Percentiles rank a stretch among this genome's conserved stretches.
These are phyloP conservation scores for Aspergillus sojae DNA, from an alignment of 2,329 filamentous ascomycete species.

Conservation along the genomic window DNA sequence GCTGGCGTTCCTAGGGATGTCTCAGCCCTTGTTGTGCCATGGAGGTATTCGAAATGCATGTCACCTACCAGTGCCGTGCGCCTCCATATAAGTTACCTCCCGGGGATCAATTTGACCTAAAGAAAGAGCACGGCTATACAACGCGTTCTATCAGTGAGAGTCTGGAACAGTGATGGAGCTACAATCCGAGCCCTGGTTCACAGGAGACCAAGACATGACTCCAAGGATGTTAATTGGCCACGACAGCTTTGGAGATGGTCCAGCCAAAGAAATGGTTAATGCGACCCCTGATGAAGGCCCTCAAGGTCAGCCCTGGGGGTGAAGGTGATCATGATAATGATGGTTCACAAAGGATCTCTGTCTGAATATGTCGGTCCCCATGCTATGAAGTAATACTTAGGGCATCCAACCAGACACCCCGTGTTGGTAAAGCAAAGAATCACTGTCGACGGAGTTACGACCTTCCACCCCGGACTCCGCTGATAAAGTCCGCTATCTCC, in stretches of 20 bases:
- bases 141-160: slow-evolving; percentile 22
- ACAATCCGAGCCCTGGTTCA: slow-evolving; percentile 36
- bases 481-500: not conserved
- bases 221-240: slow-evolving; percentile 50
- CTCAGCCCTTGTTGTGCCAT: too few relatives aligned
- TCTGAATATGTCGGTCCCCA: too few relatives aligned
- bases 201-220: slow-evolving; percentile 32
- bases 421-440: not conserved
- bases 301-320: slow-evolving; percentile 20
- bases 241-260: slow-evolving; percentile 43
- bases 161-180: slow-evolving; percentile 20
- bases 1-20: slow-evolving; percentile 15
- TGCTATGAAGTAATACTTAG: too few relatives aligned
- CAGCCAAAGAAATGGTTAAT: slow-evolving; percentile 14
- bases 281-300: slow-evolving; percentile 23
- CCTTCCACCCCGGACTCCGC: not conserved
- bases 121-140: slow-evolving; percentile 28
- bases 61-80: slow-evolving; percentile 33
- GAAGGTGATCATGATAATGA: too few relatives aligned
- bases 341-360: too few relatives aligned
- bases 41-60: too few relatives aligned
- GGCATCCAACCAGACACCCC: too few relatives aligned
- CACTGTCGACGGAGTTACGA: not conserved
- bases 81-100: slow-evolving; percentile 33
- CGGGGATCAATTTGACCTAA: slow-evolving; percentile 21